A percentile compares a stretch with the other conserved stretches of the same genome.
Evolutionary conservation across 441 rosid genomes (phyloP).

Genomic region (Macaranga tanarius): DNA sequence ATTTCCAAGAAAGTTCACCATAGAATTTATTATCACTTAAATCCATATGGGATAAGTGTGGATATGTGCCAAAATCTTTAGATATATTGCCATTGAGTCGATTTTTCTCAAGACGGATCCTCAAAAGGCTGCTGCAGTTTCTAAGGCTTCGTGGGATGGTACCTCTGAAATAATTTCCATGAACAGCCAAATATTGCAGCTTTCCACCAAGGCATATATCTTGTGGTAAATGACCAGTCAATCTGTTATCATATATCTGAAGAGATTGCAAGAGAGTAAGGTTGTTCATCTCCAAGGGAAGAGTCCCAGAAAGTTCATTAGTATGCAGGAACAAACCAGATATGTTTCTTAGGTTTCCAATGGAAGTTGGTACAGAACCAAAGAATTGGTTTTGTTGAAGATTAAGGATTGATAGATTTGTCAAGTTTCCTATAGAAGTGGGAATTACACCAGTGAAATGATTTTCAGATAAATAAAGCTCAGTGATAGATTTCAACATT

Average conservation of each 20-base stretch:
- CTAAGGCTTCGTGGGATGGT: too few relatives aligned
- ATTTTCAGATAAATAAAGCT: too few relatives aligned
- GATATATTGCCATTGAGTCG: slow-evolving; percentile 6
- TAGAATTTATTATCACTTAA: slow-evolving; percentile 29
- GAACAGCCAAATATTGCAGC: fast-evolving
- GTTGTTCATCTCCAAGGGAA: not conserved
- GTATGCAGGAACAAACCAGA: too few relatives aligned
- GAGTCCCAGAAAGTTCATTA: not conserved
- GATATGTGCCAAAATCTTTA: slow-evolving; percentile 28
- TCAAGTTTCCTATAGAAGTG: too few relatives aligned
- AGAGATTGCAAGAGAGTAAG: not conserved
- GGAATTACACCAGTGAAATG: too few relatives aligned
- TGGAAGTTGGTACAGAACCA: too few relatives aligned
- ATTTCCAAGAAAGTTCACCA: slow-evolving; percentile 26
- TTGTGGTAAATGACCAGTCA: slow-evolving; percentile 15
- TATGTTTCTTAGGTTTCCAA: too few relatives aligned
- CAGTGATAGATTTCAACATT: too few relatives aligned
- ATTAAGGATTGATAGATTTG: too few relatives aligned
- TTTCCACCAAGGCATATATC: slow-evolving; percentile 13
- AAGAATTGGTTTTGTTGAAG: too few relatives aligned
- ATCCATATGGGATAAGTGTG: slow-evolving; percentile 21
- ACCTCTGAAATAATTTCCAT: slow-evolving; percentile 3
- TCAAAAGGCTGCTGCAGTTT: too few relatives aligned
- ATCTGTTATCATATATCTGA: not conserved
- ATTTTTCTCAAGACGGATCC: too few relatives aligned